Base-by-base conservation (phyloP, 139 green algal genomes). In the Axilococcus clingmanii region DNA sequence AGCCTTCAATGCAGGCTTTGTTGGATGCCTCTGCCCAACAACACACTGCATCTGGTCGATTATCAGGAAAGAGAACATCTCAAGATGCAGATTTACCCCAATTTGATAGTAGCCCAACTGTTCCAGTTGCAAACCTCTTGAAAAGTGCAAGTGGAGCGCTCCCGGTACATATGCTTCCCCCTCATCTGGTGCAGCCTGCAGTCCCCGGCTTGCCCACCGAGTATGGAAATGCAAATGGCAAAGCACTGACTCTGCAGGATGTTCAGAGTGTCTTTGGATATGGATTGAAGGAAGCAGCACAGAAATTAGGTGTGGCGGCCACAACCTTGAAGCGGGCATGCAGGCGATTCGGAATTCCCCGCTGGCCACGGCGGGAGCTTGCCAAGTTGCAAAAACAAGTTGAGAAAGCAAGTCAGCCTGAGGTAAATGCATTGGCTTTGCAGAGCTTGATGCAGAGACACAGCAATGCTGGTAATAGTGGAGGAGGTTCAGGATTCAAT, bases 331-430 rank as follows among this genome's bases (percentile, higher is more conserved):
- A 78, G 65, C 48, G 47, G 17, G 54, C 52, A 4, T 33, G 40
- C 47, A 25, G 52, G 28, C 42, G 61, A 33, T 43, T 66, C 15
- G 61, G 69, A 43, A 65, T 78, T n/a, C 60, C 66, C 24, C 53
- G 69, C 19, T 78, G 69, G 69, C 69, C 69, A 19, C 53, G 69
- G 5, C 52, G 72, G 34, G 63, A 81, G 51, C 61, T 81, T 32
- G 41, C 75, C 20, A 62, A 63, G 4, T 47, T 40, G 29, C 25
- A 55, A 23, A 8, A 48, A 30, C 11, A 28, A 0, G 2, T 15
- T 7, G 25, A 24, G 8, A 37, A 34, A 40, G 25, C 42, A 17
- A 12, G 9, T 17, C 27, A 8, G 5, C 8, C 8, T 40, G 48
- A 11, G 16, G 14, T 28, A 27, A 14, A n/a, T 8, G 19, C 46